phyloP scores from a whole-genome alignment of 2,329 filamentous ascomycete species.

The Penicillium verrucosum region DNA sequence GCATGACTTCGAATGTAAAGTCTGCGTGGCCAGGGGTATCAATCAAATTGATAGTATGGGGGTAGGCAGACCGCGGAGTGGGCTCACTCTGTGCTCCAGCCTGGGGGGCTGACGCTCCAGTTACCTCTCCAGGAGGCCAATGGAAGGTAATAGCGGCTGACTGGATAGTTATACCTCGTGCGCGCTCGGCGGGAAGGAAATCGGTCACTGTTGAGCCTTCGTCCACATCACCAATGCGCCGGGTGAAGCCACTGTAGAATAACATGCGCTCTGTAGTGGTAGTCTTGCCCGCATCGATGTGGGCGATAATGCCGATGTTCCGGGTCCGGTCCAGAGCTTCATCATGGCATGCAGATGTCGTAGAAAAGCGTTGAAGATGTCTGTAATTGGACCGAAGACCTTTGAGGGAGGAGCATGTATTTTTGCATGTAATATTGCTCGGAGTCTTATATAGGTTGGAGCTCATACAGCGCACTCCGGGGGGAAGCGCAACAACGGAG shows the following conservation, averaged over 20 bases:
- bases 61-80: slow-evolving; percentile 50
- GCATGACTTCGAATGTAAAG: slow-evolving; percentile 93
- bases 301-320: slow-evolving; percentile 97
- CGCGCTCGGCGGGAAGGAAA: slow-evolving; percentile 87
- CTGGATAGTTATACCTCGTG: slow-evolving; percentile 94
- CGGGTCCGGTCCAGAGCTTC: slow-evolving; percentile 62
- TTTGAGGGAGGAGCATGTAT: slow-evolving; percentile 3
- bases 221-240: slow-evolving; percentile 89
- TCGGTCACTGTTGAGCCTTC: slow-evolving; percentile 96
- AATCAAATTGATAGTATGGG: slow-evolving; percentile 82
- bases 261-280: slow-evolving; percentile 99
- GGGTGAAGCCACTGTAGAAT: slow-evolving; percentile 87
- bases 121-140: slow-evolving; percentile 64
- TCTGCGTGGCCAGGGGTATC: slow-evolving; percentile 97
- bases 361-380: slow-evolving; percentile 29
- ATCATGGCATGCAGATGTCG: slow-evolving; percentile 21
- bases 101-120: slow-evolving; percentile 17
- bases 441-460: slow-evolving; percentile 16
- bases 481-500: slow-evolving; percentile 31
- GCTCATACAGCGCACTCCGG: slow-evolving; percentile 23
- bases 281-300: slow-evolving; percentile 98
- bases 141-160: slow-evolving; percentile 93
- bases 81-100: slow-evolving; percentile 36
- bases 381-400: slow-evolving; percentile 1
- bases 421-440: slow-evolving; percentile 9